Base-by-base conservation (phyloP, 1,284 basidiomycete genomes). In the Pholiota adiposa region DNA sequence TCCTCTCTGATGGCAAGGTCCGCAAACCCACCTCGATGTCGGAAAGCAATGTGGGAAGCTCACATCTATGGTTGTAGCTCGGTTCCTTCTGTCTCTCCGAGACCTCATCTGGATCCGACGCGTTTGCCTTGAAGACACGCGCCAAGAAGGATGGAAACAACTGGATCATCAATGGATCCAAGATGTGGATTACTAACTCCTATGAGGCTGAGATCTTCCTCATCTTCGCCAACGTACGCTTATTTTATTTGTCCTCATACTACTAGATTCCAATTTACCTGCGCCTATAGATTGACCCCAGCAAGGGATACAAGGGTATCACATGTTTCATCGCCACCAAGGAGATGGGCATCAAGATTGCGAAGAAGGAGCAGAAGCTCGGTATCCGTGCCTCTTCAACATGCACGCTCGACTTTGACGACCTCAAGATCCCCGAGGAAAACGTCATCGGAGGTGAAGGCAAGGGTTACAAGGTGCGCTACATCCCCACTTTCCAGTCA, bases 101-200 rank as follows among this genome's bases (percentile, higher is more conserved):
- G 74, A 83, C 95, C 3, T 89, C 86, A 0, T 96, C 95, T 12
- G 97, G 97, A 4, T 97, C 96, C 9, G 97, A 99, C 72, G 97
- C 97, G 0, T 99, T 99, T 72, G 96, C 96, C 0, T 83, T 99
- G 55, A 94, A 97, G 75, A 97, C 97, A 2, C 90, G 91, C 12
- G 94, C 96, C 34, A 90, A 84, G 75, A 94, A 93, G 74, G 92
- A 94, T 62, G 89, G 89, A 21, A 86, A 90, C 70, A 77, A 92
- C 66, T 98, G 90, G 83, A 81, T 94, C 31, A 75, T 98, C 63
- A 97, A 96, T 70, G 97, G 97, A 36, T 93, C 92, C 66, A 99
- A 99, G 83, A 97, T 98, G 96, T 99, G 97, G 97, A 99, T 99
- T 70, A 98, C 97, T 50, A 99, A 99, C 81, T 96, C 94, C 6